These are phyloP conservation scores for Xylaria arbuscula DNA, from an alignment of 2,329 filamentous ascomycete genomes.

Conservation along the genomic window DNA sequence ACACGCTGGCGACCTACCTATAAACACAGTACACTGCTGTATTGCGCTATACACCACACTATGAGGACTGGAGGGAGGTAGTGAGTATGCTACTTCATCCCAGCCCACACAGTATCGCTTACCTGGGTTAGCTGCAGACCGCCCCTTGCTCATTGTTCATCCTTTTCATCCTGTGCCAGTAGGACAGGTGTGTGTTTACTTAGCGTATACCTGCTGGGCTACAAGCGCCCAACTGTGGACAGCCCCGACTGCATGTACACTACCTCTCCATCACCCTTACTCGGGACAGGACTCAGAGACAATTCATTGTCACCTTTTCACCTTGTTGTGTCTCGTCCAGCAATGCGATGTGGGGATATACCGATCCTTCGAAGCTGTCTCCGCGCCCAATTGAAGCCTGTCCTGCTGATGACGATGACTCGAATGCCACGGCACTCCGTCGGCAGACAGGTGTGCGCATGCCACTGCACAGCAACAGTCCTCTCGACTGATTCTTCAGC, in stretches of 20 bases:
- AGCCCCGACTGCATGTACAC: conserved; percentile 22
- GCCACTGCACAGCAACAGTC: background rate
- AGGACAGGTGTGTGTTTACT: background rate
- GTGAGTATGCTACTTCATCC: conserved; percentile 4
- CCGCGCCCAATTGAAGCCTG: conserved; percentile 21
- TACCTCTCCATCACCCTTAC: background rate
- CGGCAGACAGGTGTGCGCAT: conserved; percentile 3
- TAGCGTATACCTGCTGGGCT: background rate
- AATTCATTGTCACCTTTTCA: conserved; percentile 27
- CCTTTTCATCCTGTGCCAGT: background rate
- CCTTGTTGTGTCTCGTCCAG: conserved; percentile 12
- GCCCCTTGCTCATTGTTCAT: conserved; percentile 30
- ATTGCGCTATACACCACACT: no score
- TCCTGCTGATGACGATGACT: conserved; percentile 22
- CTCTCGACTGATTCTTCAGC: conserved; percentile 13
- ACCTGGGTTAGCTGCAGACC: conserved; percentile 30
- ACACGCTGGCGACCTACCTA: conserved; percentile 1
- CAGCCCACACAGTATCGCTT: conserved; percentile 30
- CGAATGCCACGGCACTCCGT: conserved; percentile 14
- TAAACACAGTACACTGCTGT: background rate
- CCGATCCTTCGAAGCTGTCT: conserved; percentile 26
- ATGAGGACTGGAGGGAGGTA: background rate
- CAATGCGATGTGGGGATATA: conserved; percentile 27
- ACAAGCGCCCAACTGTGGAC: conserved; percentile 16
- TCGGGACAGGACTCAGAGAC: conserved; percentile 7